A percentile compares a stretch with the other conserved stretches of the same genome.
These are phyloP conservation scores for Camelina laxa DNA, from an alignment of 345 rosid species.

Conservation along the genomic window DNA sequence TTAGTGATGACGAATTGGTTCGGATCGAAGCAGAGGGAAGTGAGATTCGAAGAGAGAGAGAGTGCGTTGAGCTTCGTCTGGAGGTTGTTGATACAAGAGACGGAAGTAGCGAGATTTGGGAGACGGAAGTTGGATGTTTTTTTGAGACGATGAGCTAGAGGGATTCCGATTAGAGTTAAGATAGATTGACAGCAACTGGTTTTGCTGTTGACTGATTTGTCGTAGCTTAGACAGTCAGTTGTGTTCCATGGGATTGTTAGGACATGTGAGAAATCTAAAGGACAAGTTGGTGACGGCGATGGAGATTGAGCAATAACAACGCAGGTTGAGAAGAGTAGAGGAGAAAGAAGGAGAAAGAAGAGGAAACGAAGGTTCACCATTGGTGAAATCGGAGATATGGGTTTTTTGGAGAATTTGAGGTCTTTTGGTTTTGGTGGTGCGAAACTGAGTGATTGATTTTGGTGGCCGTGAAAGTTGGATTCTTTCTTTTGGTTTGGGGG, in stretches of 20 bases:
- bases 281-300: constrained; percentile 49
- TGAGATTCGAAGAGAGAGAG: constrained; percentile 55
- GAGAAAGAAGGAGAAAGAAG: background rate
- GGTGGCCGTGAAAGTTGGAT: constrained; percentile 25
- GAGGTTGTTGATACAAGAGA: constrained; percentile 65
- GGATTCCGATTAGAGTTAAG: constrained; percentile 63
- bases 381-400: constrained; percentile 6
- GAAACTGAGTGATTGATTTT: constrained; percentile 26
- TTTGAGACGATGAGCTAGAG: constrained; percentile 62
- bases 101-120: constrained; percentile 56
- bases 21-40: constrained; percentile 64
- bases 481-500: constrained; percentile 12
- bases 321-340: constrained; percentile 30
- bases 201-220: constrained; percentile 20
- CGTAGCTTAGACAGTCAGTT: constrained; percentile 50
- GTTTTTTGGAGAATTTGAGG: constrained; percentile 21
- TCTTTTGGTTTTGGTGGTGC: background rate
- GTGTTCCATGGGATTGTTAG: constrained; percentile 72
- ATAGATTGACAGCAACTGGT: constrained; percentile 58
- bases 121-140: constrained; percentile 65
- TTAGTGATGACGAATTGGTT: constrained; percentile 53
- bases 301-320: constrained; percentile 30
- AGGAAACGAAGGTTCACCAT: constrained; percentile 10
- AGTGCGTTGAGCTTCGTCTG: constrained; percentile 59
- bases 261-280: constrained; percentile 67